A percentile compares a stretch with the other conserved stretches of the same genome.
These are phyloP conservation scores for Populus tremula DNA, from an alignment of 345 rosid species.

Conservation along the genomic window DNA sequence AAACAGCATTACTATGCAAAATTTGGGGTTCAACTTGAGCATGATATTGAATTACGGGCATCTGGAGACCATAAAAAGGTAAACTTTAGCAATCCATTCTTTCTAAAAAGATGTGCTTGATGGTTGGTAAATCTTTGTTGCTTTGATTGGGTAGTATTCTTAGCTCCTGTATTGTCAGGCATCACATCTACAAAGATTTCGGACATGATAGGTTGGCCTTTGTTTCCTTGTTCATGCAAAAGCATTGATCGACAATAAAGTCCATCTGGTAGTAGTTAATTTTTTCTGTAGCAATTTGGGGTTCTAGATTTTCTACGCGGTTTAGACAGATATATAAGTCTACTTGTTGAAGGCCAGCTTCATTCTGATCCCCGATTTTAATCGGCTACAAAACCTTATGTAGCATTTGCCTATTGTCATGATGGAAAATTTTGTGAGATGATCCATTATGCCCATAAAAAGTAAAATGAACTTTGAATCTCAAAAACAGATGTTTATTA, in stretches of 20 bases:
- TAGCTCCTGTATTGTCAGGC: too few relatives aligned
- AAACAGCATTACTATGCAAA: constrained; percentile 52
- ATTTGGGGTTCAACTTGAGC: constrained; percentile 46
- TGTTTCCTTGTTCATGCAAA: neutral
- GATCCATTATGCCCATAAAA: neutral
- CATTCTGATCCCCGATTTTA: neutral
- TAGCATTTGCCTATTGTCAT: neutral
- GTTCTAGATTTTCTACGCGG: neutral
- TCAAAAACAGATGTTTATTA: neutral
- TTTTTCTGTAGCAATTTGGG: neutral
- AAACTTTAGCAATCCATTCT: neutral
- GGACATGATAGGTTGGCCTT: neutral
- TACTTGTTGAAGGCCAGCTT: neutral
- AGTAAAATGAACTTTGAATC: neutral
- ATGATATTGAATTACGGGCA: constrained; percentile 35
- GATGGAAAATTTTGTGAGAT: neutral
- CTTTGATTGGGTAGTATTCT: neutral
- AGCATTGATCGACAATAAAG: neutral
- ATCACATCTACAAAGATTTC: too few relatives aligned
- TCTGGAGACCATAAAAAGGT: constrained; percentile 59
- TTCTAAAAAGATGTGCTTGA: too few relatives aligned
- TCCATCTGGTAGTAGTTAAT: neutral
- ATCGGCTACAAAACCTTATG: too few relatives aligned
- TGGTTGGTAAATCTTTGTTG: neutral
- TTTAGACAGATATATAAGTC: neutral